These are phyloP conservation scores for Colletotrichum sp. DNA, from an alignment of 2,329 filamentous ascomycete genomes.

Conservation along the genomic window DNA sequence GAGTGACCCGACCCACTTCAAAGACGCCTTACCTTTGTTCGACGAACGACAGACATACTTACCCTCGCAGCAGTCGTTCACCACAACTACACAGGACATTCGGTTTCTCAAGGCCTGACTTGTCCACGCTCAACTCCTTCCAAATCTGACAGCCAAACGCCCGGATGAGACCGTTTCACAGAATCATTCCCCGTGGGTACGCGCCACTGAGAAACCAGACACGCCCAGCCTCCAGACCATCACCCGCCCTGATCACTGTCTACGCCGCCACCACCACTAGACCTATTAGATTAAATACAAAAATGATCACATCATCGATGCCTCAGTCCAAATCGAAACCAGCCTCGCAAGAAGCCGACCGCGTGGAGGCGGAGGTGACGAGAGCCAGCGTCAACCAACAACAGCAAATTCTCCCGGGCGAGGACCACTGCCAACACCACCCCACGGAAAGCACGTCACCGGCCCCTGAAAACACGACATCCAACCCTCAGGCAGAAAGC, in stretches of 20 bases:
- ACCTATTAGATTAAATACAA: background rate
- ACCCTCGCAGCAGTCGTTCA: background rate
- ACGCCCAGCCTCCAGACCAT: constrained; percentile 6
- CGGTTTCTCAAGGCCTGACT: background rate
- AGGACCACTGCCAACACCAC: constrained; percentile 15
- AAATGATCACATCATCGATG: constrained; percentile 15
- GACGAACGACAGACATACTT: background rate
- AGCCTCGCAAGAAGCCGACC: background rate
- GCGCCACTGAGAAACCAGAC: background rate
- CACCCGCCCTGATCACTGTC: constrained; percentile 4
- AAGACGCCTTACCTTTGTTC: background rate
- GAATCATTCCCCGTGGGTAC: constrained; percentile 3
- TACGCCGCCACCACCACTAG: background rate
- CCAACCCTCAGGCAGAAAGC: background rate
- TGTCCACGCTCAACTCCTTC: background rate
- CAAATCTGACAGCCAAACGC: background rate
- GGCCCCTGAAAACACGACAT: constrained; percentile 20
- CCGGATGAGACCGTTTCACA: constrained; percentile 1
- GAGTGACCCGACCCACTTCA: background rate
- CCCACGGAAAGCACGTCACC: constrained; percentile 21
- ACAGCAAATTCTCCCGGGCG: background rate
- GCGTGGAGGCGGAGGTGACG: background rate
- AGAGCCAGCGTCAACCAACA: background rate
- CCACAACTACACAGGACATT: background rate
- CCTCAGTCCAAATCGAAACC: background rate